Base-by-base conservation (phyloP, 371 early-diverging fungal species). In the Enterocytospora artemiae region DNA sequence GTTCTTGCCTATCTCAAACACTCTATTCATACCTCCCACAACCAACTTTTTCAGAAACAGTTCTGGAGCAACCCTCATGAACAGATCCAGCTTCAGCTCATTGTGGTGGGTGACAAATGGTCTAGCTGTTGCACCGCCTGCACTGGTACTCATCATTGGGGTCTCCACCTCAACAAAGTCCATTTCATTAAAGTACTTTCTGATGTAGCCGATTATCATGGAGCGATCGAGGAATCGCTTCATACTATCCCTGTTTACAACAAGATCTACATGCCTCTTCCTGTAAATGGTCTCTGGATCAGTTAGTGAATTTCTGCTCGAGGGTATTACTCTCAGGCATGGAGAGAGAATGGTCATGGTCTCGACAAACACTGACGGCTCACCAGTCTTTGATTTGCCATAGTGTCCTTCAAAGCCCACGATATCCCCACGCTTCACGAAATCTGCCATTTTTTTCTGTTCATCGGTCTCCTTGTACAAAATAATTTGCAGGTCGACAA, bases 141-240 rank as follows among this genome's bases (percentile, higher is more conserved):
- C 91, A 79, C 92, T 90, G 83, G 86, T 85, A 84, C 90, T 91
- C 92, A 98, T 90, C 90, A 94, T 94, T 53, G 96, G 99, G n/a
- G 99, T 98, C 77, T 98, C 99, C 58, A 96, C 95, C 81, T 98
- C 99, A 51, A 98, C 77, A 84, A 96, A 98, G 44, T 88, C 89
- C 52, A 84, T 85, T 61, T 84, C 78, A 76, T 94, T 90, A 60
- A 98, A 82, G 84, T 88, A 98, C 41, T 84, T 81, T 69, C 96
- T 88, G 43, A 96, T 80, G 75, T 89, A 91, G 75, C 88, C 85
- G 75, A 96, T 87, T 73, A 95, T 86, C 76, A 87, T 87, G 73
- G 89, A 81, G 52, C 96, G 85, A 31, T 83, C 83, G 57, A 87
- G 80, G 75, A 98, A 93, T 82, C 89, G 89, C 76, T 91, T 85